Percentiles rank a stretch among this genome's conserved stretches.
Conservation (phyloP, 2,329 filamentous ascomycete genomes). For the Epichloe festucae region DNA sequence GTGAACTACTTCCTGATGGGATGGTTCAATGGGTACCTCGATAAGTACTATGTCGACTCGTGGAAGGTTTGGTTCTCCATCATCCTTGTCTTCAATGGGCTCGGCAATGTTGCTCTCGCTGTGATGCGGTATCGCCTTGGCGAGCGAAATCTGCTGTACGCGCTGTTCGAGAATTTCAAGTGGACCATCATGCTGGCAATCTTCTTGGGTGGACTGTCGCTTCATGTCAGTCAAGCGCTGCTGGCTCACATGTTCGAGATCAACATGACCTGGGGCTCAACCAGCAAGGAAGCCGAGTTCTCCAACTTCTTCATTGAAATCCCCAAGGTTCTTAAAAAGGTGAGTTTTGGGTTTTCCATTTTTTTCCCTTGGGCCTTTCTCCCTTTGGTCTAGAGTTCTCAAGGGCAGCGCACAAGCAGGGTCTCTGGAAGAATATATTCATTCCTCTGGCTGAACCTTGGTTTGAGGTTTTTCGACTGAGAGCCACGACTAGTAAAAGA, state of each 20-base stretch:
- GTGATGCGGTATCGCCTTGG: slow-evolving; percentile 60
- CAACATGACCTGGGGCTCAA: slow-evolving; percentile 78
- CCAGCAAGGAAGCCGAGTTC: slow-evolving; percentile 68
- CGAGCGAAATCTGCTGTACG: slow-evolving; percentile 44
- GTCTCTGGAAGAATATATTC: too few relatives aligned
- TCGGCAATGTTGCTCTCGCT: slow-evolving; percentile 60
- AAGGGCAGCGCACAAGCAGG: too few relatives aligned
- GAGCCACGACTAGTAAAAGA: not conserved
- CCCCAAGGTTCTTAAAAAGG: slow-evolving; percentile 65
- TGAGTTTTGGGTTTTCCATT: slow-evolving; percentile 33
- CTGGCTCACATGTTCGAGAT: slow-evolving; percentile 75
- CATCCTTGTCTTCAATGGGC: slow-evolving; percentile 63
- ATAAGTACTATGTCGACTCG: slow-evolving; percentile 69
- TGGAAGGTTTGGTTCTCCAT: slow-evolving; percentile 75
- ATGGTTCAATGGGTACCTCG: slow-evolving; percentile 64
- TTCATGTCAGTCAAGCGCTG: slow-evolving; percentile 71
- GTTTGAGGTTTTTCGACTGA: not conserved
- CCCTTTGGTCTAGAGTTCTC: too few relatives aligned
- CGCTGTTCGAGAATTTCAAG: slow-evolving; percentile 53
- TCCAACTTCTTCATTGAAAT: slow-evolving; percentile 79
- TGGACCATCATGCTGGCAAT: slow-evolving; percentile 64
- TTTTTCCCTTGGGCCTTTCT: too few relatives aligned
- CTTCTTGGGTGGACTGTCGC: slow-evolving; percentile 69
- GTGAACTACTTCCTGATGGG: slow-evolving; percentile 65
- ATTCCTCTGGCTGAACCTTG: slow-evolving; percentile 10